phyloP scores from a whole-genome alignment of 164 flowering plant genomes.

The Chimonanthus praecox region DNA sequence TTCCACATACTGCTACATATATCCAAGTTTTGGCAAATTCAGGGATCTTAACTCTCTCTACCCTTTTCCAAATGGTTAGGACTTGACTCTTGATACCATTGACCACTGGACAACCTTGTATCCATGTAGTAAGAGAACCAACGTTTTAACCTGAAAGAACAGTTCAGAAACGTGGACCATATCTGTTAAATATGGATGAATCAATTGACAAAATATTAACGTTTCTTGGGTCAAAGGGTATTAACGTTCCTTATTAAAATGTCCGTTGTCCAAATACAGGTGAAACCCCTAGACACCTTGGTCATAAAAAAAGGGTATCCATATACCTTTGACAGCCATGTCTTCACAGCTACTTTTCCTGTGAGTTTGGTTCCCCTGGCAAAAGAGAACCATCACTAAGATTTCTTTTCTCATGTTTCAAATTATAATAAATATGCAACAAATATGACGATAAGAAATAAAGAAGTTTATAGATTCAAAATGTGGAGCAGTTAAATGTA shows the following conservation, averaged over 20 bases:
- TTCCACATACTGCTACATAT: no score
- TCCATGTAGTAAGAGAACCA: no score
- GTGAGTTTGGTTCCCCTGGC: slow-evolving; percentile 40
- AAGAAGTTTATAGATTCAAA: not conserved
- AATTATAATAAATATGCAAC: not conserved
- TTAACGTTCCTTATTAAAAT: no score
- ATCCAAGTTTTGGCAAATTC: no score
- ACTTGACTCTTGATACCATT: no score
- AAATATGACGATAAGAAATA: not conserved
- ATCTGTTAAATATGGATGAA: not conserved
- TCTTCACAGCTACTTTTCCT: slow-evolving; percentile 61
- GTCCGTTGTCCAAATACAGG: no score
- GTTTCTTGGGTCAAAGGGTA: not conserved
- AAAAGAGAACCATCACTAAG: slow-evolving; percentile 1
- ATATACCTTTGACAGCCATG: slow-evolving; percentile 43
- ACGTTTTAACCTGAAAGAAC: not conserved
- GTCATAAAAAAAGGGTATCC: not conserved
- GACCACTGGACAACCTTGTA: no score
- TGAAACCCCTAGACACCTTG: no score
- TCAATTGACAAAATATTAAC: not conserved
- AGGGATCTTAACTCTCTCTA: no score
- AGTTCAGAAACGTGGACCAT: not conserved
- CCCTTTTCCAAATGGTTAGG: no score
- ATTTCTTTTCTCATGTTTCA: not conserved
- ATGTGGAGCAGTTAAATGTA: not conserved